Evolutionary conservation across 768 basidiomycete genomes (phyloP).

Genomic region (Tricholoma saponaceum): DNA sequence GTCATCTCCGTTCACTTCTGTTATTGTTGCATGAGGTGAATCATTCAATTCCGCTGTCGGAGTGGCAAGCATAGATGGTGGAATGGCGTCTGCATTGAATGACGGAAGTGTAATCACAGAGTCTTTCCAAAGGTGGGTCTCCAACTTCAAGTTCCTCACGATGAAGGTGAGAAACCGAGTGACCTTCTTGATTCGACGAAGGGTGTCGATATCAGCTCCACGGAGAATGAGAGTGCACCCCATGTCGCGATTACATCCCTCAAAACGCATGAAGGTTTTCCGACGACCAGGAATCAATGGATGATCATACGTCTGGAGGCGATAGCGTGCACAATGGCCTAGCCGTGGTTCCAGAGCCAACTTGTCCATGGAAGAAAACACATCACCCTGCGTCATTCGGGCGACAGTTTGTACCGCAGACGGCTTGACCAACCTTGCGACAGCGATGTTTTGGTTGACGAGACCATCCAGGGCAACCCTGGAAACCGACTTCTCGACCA

Average conservation of each 20-base stretch:
- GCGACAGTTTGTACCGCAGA: slow-evolving; percentile 85
- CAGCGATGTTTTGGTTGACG: slow-evolving; percentile 80
- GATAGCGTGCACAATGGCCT: slow-evolving; percentile 83
- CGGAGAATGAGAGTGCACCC: slow-evolving; percentile 93
- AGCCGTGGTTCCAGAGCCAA: slow-evolving; percentile 85
- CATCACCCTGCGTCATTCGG: slow-evolving; percentile 92
- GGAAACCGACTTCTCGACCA: slow-evolving; percentile 90
- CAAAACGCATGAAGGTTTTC: slow-evolving; percentile 98
- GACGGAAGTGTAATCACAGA: slow-evolving; percentile 73
- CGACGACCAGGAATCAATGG: slow-evolving; percentile 87
- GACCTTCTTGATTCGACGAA: slow-evolving; percentile 87
- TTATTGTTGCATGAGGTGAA: slow-evolving; percentile 15
- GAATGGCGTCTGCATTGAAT: slow-evolving; percentile 63
- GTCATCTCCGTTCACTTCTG: slow-evolving; percentile 30
- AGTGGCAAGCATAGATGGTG: slow-evolving; percentile 31
- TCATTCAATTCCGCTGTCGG: slow-evolving; percentile 15
- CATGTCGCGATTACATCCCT: slow-evolving; percentile 89
- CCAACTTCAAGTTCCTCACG: slow-evolving; percentile 89
- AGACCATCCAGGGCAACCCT: slow-evolving; percentile 86
- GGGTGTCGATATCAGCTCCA: slow-evolving; percentile 77
- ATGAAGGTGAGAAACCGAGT: slow-evolving; percentile 90
- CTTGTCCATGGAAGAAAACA: slow-evolving; percentile 94
- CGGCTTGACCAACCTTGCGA: slow-evolving; percentile 85
- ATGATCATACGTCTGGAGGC: slow-evolving; percentile 93
- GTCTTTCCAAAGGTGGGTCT: slow-evolving; percentile 92